Evolutionary conservation across 2,329 filamentous ascomycete species (phyloP).

Genomic region (Fusarium longipes): DNA sequence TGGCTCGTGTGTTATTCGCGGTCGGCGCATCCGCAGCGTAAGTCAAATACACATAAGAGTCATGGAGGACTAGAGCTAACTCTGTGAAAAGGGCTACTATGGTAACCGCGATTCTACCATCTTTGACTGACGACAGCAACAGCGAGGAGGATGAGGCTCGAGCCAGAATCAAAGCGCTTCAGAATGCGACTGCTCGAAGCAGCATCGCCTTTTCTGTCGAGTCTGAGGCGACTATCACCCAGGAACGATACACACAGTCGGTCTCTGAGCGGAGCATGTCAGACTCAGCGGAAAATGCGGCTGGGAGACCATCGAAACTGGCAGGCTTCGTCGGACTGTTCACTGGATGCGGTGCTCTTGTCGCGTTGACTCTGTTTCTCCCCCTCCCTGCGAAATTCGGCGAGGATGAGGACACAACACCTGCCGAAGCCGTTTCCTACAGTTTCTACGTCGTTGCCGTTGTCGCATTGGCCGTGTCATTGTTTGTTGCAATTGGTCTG

Average conservation of each 20-base stretch:
- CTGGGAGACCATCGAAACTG: constrained; percentile 68
- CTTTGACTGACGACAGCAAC: constrained; percentile 66
- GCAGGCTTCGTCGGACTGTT: constrained; percentile 93
- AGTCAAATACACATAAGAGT: constrained; percentile 44
- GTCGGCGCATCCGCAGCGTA: constrained; percentile 89
- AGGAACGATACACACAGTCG: constrained; percentile 64
- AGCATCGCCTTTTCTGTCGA: constrained; percentile 75
- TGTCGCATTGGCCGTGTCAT: constrained; percentile 77
- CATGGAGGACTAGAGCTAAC: constrained; percentile 22
- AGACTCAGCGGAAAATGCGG: constrained; percentile 43
- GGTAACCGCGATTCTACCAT: constrained; percentile 94
- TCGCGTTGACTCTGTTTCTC: constrained; percentile 84
- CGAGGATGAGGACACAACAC: constrained; percentile 75
- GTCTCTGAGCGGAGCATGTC: constrained; percentile 47
- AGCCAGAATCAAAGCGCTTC: constrained; percentile 51
- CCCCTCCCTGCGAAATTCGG: constrained; percentile 86
- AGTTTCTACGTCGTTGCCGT: constrained; percentile 89
- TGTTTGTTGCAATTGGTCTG: constrained; percentile 83
- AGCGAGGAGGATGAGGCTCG: constrained; percentile 42
- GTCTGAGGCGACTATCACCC: constrained; percentile 81
- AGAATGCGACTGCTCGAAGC: constrained; percentile 57
- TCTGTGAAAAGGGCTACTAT: constrained; percentile 76
- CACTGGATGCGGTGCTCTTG: constrained; percentile 89
- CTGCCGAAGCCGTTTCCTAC: constrained; percentile 78
- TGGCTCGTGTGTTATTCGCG: constrained; percentile 89